Base-by-base conservation (phyloP, 495 filamentous ascomycete genomes). In the Acidiella bohemica region DNA sequence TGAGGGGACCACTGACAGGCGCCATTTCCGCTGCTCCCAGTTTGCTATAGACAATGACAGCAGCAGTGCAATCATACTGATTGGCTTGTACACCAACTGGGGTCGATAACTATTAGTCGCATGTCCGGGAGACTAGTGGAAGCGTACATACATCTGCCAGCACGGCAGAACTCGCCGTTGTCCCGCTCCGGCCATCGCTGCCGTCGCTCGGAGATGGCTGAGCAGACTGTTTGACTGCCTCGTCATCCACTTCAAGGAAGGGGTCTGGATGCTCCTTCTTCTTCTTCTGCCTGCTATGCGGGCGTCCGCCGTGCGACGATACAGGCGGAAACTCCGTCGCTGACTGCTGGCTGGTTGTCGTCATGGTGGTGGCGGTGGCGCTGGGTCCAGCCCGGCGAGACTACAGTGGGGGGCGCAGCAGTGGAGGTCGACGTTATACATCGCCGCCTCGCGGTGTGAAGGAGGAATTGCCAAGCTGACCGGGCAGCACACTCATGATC, bases 21-120 rank as follows among this genome's bases (percentile, higher is more conserved):
- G 59, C 43, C 46, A 54, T 35, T 27, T 25, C 36, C 58, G 58
- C 34, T 59, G 44, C 32, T 36, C 35, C 22, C 49, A 43, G 37
- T 62, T 57, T 3, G 59, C 53, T 9, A 60, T 32, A 47, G 49
- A 49, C 19, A 60, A 53, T 20, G 59, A 62, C 10, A 62, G 28
- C 19, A 62, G 50, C 49, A 62, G 55, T n/a, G 58, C 55, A 7
- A 51, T 48, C 40, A 59, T 53, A 28, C 50, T 47, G 18, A 62
- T 22, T 18, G 59, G 59, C 3, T 54, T 49, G 9, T 57, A 22
- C 17, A 62, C 39, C 19, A 59, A 27, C 51, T 62, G 28, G 0
- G 22, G n/a, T n/a, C n/a, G n/a, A n/a, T n/a, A n/a, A n/a, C n/a
- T n/a, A n/a, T n/a, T n/a, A n/a, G n/a, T n/a, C n/a, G n/a, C n/a